Base-by-base conservation (phyloP, 768 basidiomycete genomes). In the Tricholoma sp. region DNA sequence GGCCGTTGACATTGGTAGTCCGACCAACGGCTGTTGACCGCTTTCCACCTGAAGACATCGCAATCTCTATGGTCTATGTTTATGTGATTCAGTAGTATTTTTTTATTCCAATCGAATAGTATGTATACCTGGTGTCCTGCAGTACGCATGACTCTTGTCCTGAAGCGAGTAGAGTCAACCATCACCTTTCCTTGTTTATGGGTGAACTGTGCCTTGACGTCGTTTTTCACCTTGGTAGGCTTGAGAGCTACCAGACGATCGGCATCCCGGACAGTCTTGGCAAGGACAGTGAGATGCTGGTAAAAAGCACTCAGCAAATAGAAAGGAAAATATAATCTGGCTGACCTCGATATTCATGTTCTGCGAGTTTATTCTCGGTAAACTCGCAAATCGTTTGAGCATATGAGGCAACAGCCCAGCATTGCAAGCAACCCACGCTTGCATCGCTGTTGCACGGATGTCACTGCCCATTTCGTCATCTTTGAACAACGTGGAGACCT, bases 351-450 rank as follows among this genome's bases (percentile, higher is more conserved):
- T 57, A 18, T 63, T 22, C 2, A 79, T 51, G 0, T 50, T 18
- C 7, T 49, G 32, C 9, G 67, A 71, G 57, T 72, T 61, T 45
- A 76, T 70, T 32, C 56, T 58, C 8, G 63, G 56, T 12, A 58
- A 27, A 1, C 35, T 47, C 16, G 56, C 49, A 3, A 66, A 50
- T 22, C 35, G 54, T 29, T 31, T 3, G 14, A 41, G 49, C 60
- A 71, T 71, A 19, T 58, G 1, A 5, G 63, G 54, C 9, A 72
- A 11, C 2, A 62, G 68, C 2, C 70, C 71, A 9, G 74, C 72
- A 22, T 67, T 68, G 61, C 69, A 76, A 6, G 79, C 76, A 1
- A 69, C 71, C 81, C 79, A 83, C 6, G 81, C 78, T 55, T 72
- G 73, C 16, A 75, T 55, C 0, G 77, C 79, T 12, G 69, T 67